Evolutionary conservation across 2,329 filamentous ascomycete species (phyloP), one percentile per base, ranked within the genome.

Genomic region (Cladosporium velox): DNA sequence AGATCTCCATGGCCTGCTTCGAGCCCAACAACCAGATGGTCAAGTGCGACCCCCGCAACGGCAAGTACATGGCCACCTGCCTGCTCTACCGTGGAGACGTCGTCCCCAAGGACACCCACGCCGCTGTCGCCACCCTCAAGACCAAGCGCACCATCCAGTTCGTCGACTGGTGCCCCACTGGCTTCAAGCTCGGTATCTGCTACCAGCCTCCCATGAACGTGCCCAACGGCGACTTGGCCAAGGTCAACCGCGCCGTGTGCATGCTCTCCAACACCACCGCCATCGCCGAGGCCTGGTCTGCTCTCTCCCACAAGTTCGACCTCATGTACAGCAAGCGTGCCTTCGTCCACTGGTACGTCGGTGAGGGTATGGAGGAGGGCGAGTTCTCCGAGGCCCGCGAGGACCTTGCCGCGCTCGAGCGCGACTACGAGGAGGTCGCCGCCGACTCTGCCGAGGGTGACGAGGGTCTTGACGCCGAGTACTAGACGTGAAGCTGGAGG

Each of bases 1-100:
- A 98, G 86, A 97, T 98, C 86, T 96, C 92, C 82, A 96, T 94
- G 89, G 92, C 92, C 72, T 98, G 94, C 90, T 99, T 99, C 85
- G 94, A 99, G 88, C 93, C 94, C 75, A 91, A 97, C 89, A 97
- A 97, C 89, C 94, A 99, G 90, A 99, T 99, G 94, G 94, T 99
- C 81, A 97, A 97, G 88, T 99, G 94, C 79, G 95, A 99, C 81
- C 94, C 94, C 74, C 93, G 93, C 78, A 93, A 96, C 82, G 94
- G 94, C 83, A 99, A 99, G 88, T 99, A 99, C 88, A 99, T 99
- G 94, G 94, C 94, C 72, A 97, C 93, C 76, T 97, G 93, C 82
- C 83, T 99, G 83, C 85, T 99, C 80, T 99, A 99, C 88, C 94
- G 94, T 80, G 95, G 94, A 81, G 95, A 98, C 77, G 94, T 99